Conservation (phyloP, 2,329 filamentous ascomycete species). For the Lecanicillium sp. region DNA sequence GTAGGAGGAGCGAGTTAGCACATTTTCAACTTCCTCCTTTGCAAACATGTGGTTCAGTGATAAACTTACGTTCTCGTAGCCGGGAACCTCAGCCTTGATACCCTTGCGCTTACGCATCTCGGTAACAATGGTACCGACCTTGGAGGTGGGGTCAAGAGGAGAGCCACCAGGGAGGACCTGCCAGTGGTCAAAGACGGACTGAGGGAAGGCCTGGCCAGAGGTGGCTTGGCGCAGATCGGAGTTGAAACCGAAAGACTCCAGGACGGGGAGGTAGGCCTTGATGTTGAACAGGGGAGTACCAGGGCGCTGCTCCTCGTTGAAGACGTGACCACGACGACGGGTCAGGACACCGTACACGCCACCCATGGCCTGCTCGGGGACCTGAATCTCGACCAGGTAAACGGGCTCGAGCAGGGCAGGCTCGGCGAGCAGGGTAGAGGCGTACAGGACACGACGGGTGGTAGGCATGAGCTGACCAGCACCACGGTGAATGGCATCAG, state of each 20-base stretch:
- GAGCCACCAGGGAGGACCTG: slow-evolving; percentile 91
- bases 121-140: slow-evolving; percentile 75
- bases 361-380: slow-evolving; percentile 97
- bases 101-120: slow-evolving; percentile 99
- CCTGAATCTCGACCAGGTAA: slow-evolving; percentile 99
- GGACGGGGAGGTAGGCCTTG: slow-evolving; percentile 94
- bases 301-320: slow-evolving; percentile 94
- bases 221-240: slow-evolving; percentile 90
- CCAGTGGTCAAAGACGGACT: slow-evolving; percentile 99
- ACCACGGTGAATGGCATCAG: slow-evolving; percentile 99
- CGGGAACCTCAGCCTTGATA: slow-evolving; percentile 92
- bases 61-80: slow-evolving; percentile 84
- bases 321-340: slow-evolving; percentile 97
- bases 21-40: slow-evolving; percentile 4
- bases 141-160: slow-evolving; percentile 72
- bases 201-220: slow-evolving; percentile 96
- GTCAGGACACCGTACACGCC: slow-evolving; percentile 99
- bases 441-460: slow-evolving; percentile 94
- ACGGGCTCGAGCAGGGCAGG: slow-evolving; percentile 92
- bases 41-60: background rate
- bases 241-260: slow-evolving; percentile 99
- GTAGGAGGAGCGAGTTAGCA: slow-evolving; percentile 15
- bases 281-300: slow-evolving; percentile 99
- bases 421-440: slow-evolving; percentile 80
- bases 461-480: slow-evolving; percentile 98